Evolutionary conservation across 192 early-diverging fungal genomes (phyloP).

Genomic region (Kappamyces sp.): DNA sequence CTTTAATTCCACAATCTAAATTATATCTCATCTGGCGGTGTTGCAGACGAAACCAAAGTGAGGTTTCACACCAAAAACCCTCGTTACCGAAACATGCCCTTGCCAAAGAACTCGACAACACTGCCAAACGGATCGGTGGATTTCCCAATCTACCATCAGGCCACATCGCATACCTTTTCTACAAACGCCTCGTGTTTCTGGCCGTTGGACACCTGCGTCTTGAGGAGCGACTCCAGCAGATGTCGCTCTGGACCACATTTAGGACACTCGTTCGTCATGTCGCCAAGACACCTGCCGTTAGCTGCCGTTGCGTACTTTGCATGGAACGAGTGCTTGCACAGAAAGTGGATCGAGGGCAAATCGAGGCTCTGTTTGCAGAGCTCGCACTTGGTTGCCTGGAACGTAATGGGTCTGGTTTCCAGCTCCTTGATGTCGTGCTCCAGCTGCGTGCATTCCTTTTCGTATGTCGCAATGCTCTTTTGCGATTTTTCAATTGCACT

Average conservation of each 20-base stretch:
- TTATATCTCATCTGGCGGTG: no score
- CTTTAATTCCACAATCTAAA: no score
- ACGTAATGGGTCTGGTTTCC: constrained; percentile 48
- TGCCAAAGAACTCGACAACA: no score
- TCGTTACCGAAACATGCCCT: no score
- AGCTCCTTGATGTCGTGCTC: constrained; percentile 70
- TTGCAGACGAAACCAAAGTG: no score
- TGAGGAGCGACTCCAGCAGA: constrained; percentile 70
- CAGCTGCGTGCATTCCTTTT: constrained; percentile 7
- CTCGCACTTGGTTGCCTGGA: constrained; percentile 45
- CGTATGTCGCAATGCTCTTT: neutral
- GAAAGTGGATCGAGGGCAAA: constrained; percentile 85
- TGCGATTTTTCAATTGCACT: no score
- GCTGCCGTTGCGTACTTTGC: constrained; percentile 51
- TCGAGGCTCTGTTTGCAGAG: constrained; percentile 58
- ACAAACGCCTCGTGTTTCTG: constrained; percentile 77
- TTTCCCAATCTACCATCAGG: no score
- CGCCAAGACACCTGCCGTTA: constrained; percentile 40
- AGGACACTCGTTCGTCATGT: constrained; percentile 35
- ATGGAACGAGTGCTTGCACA: constrained; percentile 94
- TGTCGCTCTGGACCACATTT: constrained; percentile 77
- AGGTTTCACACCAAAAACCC: no score
- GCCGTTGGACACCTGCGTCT: constrained; percentile 68
- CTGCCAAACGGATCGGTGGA: no score
- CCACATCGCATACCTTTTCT: constrained; percentile 49